Evolutionary conservation across 805 yeast genomes (phyloP).

Genomic region (Candida jianshihensis): DNA sequence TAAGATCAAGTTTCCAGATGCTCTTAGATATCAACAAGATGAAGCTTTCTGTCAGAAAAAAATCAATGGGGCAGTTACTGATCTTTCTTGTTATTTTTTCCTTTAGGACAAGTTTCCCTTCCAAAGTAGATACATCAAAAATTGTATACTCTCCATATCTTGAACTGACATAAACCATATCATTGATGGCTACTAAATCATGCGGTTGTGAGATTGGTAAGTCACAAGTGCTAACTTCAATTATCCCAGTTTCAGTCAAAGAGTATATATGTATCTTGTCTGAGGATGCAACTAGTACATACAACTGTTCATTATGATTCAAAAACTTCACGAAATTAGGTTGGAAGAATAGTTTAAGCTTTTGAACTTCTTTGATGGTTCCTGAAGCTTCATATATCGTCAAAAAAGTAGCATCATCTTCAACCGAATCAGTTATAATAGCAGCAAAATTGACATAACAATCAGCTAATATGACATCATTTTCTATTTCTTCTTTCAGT

Average conservation of each 20-base stretch:
- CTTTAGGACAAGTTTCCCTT: background rate
- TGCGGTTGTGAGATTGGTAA: conserved; percentile 11
- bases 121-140: conserved; percentile 2
- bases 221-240: background rate
- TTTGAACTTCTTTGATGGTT: conserved; percentile 4
- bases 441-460: conserved; percentile 10
- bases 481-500: conserved; percentile 3
- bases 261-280: conserved; percentile 2
- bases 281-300: conserved; percentile 7
- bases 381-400: conserved; percentile 8
- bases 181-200: conserved; percentile 13
- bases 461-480: conserved; percentile 14
- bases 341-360: background rate
- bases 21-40: conserved; percentile 13
- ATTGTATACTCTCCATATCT: conserved; percentile 13
- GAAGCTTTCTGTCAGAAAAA: conserved; percentile 6
- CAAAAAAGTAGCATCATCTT: background rate
- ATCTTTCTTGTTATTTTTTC: conserved; percentile 3
- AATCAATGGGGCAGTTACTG: conserved; percentile 13
- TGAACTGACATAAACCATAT: conserved; percentile 15
- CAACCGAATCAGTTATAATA: conserved; percentile 3
- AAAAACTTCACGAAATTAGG: conserved; percentile 17
- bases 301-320: conserved; percentile 2
- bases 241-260: background rate
- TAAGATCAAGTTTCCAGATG: conserved; percentile 13